These are phyloP conservation scores for Fusarium tjaetaba DNA, from an alignment of 2,329 filamentous ascomycete species.

Conservation along the genomic window DNA sequence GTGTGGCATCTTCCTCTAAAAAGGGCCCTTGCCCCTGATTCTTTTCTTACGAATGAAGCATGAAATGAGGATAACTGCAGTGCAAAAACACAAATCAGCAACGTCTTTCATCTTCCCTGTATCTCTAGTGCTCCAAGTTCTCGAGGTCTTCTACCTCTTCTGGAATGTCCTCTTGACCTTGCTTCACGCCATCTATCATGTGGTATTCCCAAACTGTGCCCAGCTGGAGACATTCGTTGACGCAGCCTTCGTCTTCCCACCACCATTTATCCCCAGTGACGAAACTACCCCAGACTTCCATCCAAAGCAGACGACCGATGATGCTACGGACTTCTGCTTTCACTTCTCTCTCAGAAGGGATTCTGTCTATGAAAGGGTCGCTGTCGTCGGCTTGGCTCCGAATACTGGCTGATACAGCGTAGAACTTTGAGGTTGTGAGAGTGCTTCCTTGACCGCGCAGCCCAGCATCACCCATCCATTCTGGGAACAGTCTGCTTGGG, in stretches of 20 bases:
- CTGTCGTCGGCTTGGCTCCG: conserved; percentile 30
- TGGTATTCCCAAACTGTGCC: conserved; percentile 69
- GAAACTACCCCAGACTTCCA: conserved; percentile 67
- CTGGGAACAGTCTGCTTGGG: conserved; percentile 66
- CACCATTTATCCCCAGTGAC: conserved; percentile 65
- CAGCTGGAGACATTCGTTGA: conserved; percentile 64
- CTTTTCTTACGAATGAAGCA: not conserved
- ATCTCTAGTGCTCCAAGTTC: not conserved
- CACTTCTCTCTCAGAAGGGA: conserved; percentile 43
- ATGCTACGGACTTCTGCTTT: conserved; percentile 61
- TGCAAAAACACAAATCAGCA: conserved; percentile 5
- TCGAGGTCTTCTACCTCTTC: not conserved
- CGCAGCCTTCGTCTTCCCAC: conserved; percentile 67
- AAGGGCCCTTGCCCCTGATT: not conserved
- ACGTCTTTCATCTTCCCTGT: not conserved
- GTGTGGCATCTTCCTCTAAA: not conserved
- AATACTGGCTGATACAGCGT: conserved; percentile 53
- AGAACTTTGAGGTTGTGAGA: conserved; percentile 60
- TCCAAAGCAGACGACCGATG: conserved; percentile 68
- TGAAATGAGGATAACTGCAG: not conserved
- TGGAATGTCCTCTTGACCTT: conserved; percentile 40
- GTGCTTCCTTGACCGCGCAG: conserved; percentile 60
- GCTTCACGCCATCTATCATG: conserved; percentile 65
- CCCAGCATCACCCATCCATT: conserved; percentile 66
- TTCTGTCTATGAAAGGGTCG: conserved; percentile 39